A percentile compares a stretch with the other conserved stretches of the same genome.
These are phyloP conservation scores for Eucalyptus albens DNA, from an alignment of 345 rosid species.

Conservation along the genomic window DNA sequence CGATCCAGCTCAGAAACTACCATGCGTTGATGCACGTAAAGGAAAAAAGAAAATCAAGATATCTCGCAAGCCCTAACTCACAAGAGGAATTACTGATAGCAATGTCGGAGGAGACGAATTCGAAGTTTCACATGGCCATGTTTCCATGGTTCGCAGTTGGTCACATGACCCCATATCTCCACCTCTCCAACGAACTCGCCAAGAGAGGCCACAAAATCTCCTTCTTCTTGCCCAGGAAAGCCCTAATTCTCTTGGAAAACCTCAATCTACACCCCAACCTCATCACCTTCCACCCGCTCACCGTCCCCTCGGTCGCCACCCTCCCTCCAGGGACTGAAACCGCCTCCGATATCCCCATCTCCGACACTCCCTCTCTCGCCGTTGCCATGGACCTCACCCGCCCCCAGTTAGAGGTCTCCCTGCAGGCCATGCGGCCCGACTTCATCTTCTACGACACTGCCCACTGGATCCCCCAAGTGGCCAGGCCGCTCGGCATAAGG, in stretches of 20 bases:
- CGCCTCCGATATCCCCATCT: slow-evolving; percentile 51
- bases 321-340: slow-evolving; percentile 70
- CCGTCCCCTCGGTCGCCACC: slow-evolving; percentile 28
- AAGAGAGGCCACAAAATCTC: slow-evolving; percentile 30
- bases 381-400: slow-evolving; percentile 51
- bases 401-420: slow-evolving; percentile 31
- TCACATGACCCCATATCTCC: slow-evolving; percentile 48
- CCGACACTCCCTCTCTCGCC: slow-evolving; percentile 21
- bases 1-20: not conserved
- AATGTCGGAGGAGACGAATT: not conserved
- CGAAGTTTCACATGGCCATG: slow-evolving; percentile 23
- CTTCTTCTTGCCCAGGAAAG: slow-evolving; percentile 35
- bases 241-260: slow-evolving; percentile 13
- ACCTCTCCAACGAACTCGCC: slow-evolving; percentile 45
- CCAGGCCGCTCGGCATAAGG: slow-evolving; percentile 40
- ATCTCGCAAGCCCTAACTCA: not conserved
- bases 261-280: slow-evolving; percentile 22
- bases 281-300: slow-evolving; percentile 17
- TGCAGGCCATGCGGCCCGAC: slow-evolving; percentile 20
- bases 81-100: not conserved
- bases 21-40: not conserved
- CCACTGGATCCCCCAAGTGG: slow-evolving; percentile 16
- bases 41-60: not conserved
- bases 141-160: slow-evolving; percentile 62
- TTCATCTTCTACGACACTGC: slow-evolving; percentile 35